A percentile compares a stretch with the other conserved stretches of the same genome.
phyloP scores from a whole-genome alignment of 1,284 basidiomycete species.

The Sanguinoderma infundibulare region DNA sequence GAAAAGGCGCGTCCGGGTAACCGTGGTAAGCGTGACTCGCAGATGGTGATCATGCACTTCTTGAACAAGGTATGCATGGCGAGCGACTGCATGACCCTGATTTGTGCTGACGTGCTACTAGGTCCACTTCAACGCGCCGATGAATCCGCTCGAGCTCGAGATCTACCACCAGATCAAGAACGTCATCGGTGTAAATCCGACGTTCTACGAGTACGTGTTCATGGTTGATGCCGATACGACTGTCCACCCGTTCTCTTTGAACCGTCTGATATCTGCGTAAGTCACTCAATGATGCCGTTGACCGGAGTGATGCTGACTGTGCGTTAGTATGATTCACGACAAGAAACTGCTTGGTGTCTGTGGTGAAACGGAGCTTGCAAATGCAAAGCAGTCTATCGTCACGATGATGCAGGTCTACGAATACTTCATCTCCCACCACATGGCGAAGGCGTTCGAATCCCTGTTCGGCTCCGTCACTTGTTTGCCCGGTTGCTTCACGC shows the following conservation, averaged over 20 bases:
- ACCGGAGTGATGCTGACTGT: constrained; percentile 20
- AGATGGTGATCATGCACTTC: constrained; percentile 96
- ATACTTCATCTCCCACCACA: constrained; percentile 96
- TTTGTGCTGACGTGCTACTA: constrained; percentile 36
- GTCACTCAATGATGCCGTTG: constrained; percentile 39
- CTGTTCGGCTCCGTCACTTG: constrained; percentile 98
- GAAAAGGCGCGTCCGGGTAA: constrained; percentile 95
- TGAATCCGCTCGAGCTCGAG: constrained; percentile 97
- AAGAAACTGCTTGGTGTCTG: constrained; percentile 94
- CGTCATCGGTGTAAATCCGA: constrained; percentile 97
- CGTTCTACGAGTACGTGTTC: constrained; percentile 98
- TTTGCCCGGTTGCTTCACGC: constrained; percentile 96
- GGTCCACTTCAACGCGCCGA: constrained; percentile 96
- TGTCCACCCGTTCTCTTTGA: constrained; percentile 85
- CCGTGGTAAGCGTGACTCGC: constrained; percentile 95
- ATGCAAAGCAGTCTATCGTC: constrained; percentile 91
- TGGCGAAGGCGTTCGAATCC: constrained; percentile 97
- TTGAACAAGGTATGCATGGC: constrained; percentile 83
- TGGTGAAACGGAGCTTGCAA: constrained; percentile 90
- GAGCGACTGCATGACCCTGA: too few species aligned
- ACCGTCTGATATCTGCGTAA: constrained; percentile 90
- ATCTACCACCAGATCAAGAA: constrained; percentile 99
- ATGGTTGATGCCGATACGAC: constrained; percentile 98
- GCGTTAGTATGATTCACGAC: constrained; percentile 82
- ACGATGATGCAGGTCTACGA: constrained; percentile 99